Evolutionary conservation across 2,329 filamentous ascomycete genomes (phyloP), one percentile per base, ranked within the genome.

Genomic region (Epichloe sibirici): DNA sequence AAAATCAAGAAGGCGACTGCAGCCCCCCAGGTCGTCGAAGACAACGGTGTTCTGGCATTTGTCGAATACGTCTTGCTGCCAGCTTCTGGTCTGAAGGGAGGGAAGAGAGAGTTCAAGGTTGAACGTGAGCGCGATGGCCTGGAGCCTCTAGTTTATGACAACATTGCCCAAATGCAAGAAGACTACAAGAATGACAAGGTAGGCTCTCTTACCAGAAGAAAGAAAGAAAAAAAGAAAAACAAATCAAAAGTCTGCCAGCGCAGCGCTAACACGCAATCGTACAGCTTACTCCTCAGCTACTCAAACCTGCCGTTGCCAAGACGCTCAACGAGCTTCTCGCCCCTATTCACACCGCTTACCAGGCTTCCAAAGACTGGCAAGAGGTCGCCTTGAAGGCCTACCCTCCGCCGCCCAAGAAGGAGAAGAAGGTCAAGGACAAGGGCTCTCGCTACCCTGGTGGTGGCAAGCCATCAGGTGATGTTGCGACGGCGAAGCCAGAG

Each of bases 1-100:
- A 95, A 95, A 75, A 75, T 95, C 51, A 83, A 83, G 64, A 96
- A 96, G 69, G 90, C 91, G 0, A 81, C 85, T 57, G 87, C 86
- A 23, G 79, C 81, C 15, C 90, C 90, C 35, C 82, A 82, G 62
- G 76, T 85, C 28, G 76, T 88, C 4, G 88, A 95, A 61, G 86
- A 85, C 34, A 97, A 97, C 65, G 93, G 91, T 21, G 74, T 97
- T 12, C 72, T 97, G 49, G 82, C 86, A 2, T 90, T 97, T 56
- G 83, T 93, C 21, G 88, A 97, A 68, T 88, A 82, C 64, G 88
- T 96, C 34, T 75, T 97, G 35, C 77, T 98, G 9, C 89, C 90
- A 0, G 86, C 85, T 3, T 75, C 82, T 9, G 76, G 77, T n/a
- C 72, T 95, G 28, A 55, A 55, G 46, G 77, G 72, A 55, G 74